Evolutionary conservation across 2,329 filamentous ascomycete genomes (phyloP).

Genomic region (Colletotrichum tabaci): DNA sequence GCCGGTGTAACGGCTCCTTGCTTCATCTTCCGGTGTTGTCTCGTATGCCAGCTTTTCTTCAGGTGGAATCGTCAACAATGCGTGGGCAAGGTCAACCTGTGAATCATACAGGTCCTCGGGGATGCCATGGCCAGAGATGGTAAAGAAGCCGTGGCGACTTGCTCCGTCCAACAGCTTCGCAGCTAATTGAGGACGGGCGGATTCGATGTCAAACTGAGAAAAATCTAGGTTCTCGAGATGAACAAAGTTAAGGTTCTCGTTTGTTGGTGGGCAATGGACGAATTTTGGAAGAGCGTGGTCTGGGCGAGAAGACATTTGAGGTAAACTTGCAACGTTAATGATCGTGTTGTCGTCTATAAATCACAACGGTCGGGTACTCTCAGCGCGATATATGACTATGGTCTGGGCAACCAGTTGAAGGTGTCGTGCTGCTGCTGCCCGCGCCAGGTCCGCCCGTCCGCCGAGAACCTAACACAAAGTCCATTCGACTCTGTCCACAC

Average conservation of each 20-base stretch:
- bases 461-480: too few species aligned
- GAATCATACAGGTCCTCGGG: neutral
- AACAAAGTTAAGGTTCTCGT: conserved; percentile 4
- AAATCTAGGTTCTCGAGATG: conserved; percentile 9
- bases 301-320: neutral
- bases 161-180: neutral
- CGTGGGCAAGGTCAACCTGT: conserved; percentile 5
- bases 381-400: neutral
- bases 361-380: neutral
- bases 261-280: neutral
- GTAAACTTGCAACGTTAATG: neutral
- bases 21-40: neutral
- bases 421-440: neutral
- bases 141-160: neutral
- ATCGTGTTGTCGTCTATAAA: neutral
- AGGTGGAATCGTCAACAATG: neutral
- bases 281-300: neutral
- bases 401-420: neutral
- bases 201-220: neutral
- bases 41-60: conserved; percentile 12
- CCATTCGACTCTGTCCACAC: neutral
- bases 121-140: conserved; percentile 4
- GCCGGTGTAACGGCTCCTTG: neutral
- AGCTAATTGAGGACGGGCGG: neutral
- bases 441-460: too few species aligned